A percentile compares a stretch with the other conserved stretches of the same genome.
Evolutionary conservation across 2,329 filamentous ascomycete genomes (phyloP).

Genomic region (Penicillium sp.): DNA sequence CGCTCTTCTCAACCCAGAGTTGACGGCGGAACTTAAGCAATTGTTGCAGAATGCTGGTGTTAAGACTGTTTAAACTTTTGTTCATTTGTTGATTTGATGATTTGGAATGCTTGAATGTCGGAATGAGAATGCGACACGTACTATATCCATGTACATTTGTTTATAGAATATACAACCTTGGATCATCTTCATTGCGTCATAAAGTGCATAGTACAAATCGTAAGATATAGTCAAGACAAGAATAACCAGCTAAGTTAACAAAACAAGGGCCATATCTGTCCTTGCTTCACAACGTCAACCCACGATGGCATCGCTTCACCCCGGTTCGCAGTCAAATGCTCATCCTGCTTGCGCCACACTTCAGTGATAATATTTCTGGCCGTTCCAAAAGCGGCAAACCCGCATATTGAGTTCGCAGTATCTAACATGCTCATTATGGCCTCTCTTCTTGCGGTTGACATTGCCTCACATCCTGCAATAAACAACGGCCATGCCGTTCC

Average conservation of each 20-base stretch:
- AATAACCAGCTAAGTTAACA: constrained; percentile 15
- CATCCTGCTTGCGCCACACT: constrained; percentile 30
- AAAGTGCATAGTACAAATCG: neutral
- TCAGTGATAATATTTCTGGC: constrained; percentile 30
- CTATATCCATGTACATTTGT: too few relatives aligned
- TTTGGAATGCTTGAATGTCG: neutral
- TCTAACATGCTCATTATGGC: constrained; percentile 25
- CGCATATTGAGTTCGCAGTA: constrained; percentile 22
- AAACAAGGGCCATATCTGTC: constrained; percentile 30
- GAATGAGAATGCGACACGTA: neutral
- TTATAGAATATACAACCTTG: neutral
- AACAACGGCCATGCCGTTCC: constrained; percentile 41
- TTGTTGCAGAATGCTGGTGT: constrained; percentile 43
- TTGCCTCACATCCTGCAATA: constrained; percentile 43
- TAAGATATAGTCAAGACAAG: neutral
- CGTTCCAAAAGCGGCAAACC: constrained; percentile 23
- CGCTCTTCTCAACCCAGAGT: constrained; percentile 35
- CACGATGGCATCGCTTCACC: constrained; percentile 28
- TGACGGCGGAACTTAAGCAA: constrained; percentile 36
- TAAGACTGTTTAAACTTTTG: constrained; percentile 23
- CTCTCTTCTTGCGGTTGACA: constrained; percentile 19
- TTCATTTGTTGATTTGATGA: neutral
- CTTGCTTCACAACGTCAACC: constrained; percentile 26
- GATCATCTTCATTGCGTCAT: neutral
- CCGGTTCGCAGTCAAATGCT: constrained; percentile 19